Evolutionary conservation across 768 basidiomycete species (phyloP), one percentile per base, ranked within the genome.

Genomic region (Kwoniella dendrophila): DNA sequence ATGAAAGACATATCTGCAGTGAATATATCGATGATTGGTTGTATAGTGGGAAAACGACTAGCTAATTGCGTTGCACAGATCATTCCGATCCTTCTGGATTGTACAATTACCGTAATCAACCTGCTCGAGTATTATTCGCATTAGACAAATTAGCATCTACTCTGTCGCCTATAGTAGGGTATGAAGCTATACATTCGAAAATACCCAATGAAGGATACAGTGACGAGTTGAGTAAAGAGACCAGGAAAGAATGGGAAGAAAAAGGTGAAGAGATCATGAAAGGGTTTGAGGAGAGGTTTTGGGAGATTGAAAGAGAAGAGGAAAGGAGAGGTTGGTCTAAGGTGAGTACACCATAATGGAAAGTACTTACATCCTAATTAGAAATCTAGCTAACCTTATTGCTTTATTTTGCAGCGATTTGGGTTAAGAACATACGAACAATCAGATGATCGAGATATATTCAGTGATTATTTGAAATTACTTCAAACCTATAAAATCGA

Each of bases 161-260:
- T 0, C 85, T 96, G 18, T 84, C 90, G 0, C 92, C 92, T 3
- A 80, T 99, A 49, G 87, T 98, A 47, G 93, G 93, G 2, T 89
- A 87, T 6, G 95, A 99, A 71, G 84, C 85, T 32, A 66, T 81
- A 2, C 84, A 85, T 14, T 83, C 82, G 3, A 38, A 43, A 3
- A 56, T 61, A 1, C 51, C 57, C 10, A 18, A 36, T 2, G 18
- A 78, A 20, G 88, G 86, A 0, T 96, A 91, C 90, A 87, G 86
- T 0, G 80, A 83, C 7, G 82, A 82, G 24, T 92, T 90, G 88
- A 82, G 82, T 12, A 80, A 83, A 47, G 80, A 81, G 8, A 90
- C 86, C 6, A 71, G 84, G 32, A 82, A 85, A 33, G 79, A 81
- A 14, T 83, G 83, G 53, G 82, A 83, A 27, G 87, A 90, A 56